Base-by-base conservation (phyloP, 495 filamentous ascomycete genomes). In the Acidomyces sp. region DNA sequence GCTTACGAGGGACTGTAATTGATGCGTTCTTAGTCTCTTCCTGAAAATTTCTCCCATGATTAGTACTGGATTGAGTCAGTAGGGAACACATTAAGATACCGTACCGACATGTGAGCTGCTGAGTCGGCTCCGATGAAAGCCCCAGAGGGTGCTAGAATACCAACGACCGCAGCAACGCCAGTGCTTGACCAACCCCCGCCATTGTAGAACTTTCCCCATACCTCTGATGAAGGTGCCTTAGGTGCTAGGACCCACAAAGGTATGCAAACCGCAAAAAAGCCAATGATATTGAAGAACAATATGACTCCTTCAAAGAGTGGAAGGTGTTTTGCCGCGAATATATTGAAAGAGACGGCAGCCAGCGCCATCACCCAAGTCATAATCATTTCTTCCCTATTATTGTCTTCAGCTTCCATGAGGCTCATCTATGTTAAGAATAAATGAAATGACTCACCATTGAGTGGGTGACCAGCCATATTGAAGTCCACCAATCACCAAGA, bases 21-120 rank as follows among this genome's bases (percentile, higher is more conserved):
- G 60, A 49, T 0, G 69, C 64, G 23, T 64, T 55, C 7, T 56
- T 41, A 23, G 67, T 62, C 49, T 71, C 69, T 48, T 70, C 67
- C 11, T 61, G n/a, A n/a, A n/a, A n/a, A n/a, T n/a, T n/a, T n/a
- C n/a, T n/a, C n/a, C n/a, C n/a, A n/a, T n/a, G n/a, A n/a, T n/a
- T n/a, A n/a, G n/a, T n/a, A n/a, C n/a, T n/a, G n/a, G n/a, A n/a
- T n/a, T n/a, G n/a, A n/a, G n/a, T n/a, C n/a, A n/a, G n/a, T n/a
- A n/a, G n/a, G n/a, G n/a, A n/a, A n/a, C n/a, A n/a, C n/a, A n/a
- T n/a, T n/a, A n/a, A n/a, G n/a, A n/a, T n/a, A n/a, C n/a, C n/a
- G n/a, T n/a, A n/a, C n/a, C n/a, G n/a, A n/a, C n/a, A 56, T 52
- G 29, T 52, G 40, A 13, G 17, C 38, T 0, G 15, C 33, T 34